A percentile compares a stretch with the other conserved stretches of the same genome.
These are phyloP conservation scores for Hypoxylon fuscum DNA, from an alignment of 495 filamentous ascomycete genomes.

Conservation along the genomic window DNA sequence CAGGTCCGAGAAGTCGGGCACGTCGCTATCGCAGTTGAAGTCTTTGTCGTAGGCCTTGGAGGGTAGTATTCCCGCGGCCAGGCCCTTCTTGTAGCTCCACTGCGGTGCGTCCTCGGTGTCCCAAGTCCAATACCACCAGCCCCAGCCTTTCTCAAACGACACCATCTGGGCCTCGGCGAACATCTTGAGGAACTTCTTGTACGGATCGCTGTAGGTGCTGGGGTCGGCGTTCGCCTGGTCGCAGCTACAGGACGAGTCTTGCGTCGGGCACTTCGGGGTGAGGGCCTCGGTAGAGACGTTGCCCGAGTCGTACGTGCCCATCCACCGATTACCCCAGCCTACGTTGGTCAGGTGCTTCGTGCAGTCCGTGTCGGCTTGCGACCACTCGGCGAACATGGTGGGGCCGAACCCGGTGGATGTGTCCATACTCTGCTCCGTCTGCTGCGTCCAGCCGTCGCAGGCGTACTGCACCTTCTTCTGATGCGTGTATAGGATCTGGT, in stretches of 20 bases:
- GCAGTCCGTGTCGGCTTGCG: constrained; percentile 97
- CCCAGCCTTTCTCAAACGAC: constrained; percentile 88
- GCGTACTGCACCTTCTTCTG: constrained; percentile 81
- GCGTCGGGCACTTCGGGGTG: constrained; percentile 75
- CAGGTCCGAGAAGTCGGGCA: constrained; percentile 72
- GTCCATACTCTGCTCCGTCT: constrained; percentile 75
- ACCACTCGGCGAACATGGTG: constrained; percentile 98
- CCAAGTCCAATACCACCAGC: constrained; percentile 98
- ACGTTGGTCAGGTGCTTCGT: constrained; percentile 89
- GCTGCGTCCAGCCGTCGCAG: constrained; percentile 83
- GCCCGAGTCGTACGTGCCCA: constrained; percentile 72
- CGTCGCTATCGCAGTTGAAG: constrained; percentile 75
- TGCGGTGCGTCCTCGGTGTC: constrained; percentile 72
- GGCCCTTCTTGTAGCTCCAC: constrained; percentile 92
- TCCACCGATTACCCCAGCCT: constrained; percentile 87
- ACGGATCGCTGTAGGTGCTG: constrained; percentile 70
- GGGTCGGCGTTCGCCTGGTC: constrained; percentile 76
- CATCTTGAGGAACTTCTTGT: constrained; percentile 85
- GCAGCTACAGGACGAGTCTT: constrained; percentile 74
- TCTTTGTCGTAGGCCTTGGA: constrained; percentile 75
- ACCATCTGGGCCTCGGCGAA: constrained; percentile 97
- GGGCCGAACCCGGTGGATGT: constrained; percentile 87
- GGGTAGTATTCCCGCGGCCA: constrained; percentile 86
- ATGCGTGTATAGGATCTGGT: constrained; percentile 77
- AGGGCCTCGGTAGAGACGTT: constrained; percentile 64